Conservation (phyloP, 2,329 filamentous ascomycete genomes). For the Fusarium udum region DNA sequence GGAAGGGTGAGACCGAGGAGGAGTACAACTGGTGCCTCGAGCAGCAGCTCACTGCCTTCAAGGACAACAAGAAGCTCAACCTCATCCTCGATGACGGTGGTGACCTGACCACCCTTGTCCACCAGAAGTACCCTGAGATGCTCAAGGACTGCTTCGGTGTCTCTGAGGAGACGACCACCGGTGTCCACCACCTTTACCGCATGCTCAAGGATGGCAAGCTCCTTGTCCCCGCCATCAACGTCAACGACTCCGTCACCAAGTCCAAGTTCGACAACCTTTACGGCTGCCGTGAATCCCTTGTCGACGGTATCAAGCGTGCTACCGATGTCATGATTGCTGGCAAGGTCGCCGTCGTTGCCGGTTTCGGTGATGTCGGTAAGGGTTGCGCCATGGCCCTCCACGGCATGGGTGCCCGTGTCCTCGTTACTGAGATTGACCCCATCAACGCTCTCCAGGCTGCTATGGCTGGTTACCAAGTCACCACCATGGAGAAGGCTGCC, state of each 20-base stretch:
- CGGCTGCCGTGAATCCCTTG: conserved; percentile 97
- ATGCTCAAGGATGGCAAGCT: conserved; percentile 94
- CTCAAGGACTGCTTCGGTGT: conserved; percentile 98
- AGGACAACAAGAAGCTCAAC: conserved; percentile 96
- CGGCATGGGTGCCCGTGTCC: conserved; percentile 95
- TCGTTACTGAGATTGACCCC: conserved; percentile 97
- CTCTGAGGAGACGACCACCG: conserved; percentile 99
- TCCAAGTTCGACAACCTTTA: conserved; percentile 99
- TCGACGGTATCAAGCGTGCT: conserved; percentile 99
- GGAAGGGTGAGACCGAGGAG: conserved; percentile 95
- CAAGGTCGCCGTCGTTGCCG: conserved; percentile 97
- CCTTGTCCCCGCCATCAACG: conserved; percentile 95
- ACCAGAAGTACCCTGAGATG: conserved; percentile 98
- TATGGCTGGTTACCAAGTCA: conserved; percentile 96
- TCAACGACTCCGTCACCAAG: conserved; percentile 99
- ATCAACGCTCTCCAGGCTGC: conserved; percentile 99
- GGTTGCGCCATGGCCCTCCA: conserved; percentile 95
- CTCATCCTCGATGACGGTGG: conserved; percentile 98
- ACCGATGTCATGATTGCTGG: conserved; percentile 99
- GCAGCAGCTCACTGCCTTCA: conserved; percentile 97
- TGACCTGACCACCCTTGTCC: conserved; percentile 94
- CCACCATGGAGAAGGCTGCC: conserved; percentile 97
- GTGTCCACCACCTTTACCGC: conserved; percentile 98
- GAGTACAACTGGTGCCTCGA: conserved; percentile 99
- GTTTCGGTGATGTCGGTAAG: conserved; percentile 99